Base-by-base conservation (phyloP, 192 early-diverging fungal genomes). In the Mortierella antarctica region DNA sequence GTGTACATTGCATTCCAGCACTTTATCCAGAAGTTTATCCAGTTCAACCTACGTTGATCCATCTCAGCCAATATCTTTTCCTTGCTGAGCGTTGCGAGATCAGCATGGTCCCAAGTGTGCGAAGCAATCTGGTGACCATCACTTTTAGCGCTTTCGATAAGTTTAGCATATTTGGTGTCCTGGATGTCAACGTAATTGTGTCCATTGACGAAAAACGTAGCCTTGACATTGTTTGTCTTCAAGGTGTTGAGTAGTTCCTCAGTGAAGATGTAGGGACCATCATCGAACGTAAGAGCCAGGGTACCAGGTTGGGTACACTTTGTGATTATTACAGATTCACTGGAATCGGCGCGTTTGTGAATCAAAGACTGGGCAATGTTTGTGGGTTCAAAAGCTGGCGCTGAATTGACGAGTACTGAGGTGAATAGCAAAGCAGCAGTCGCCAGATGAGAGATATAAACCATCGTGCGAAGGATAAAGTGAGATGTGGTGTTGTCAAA, bases 211-310 rank as follows among this genome's bases (percentile, higher is more conserved):
- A 79, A 79, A 31, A 79, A 79, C 0, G 76, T 79, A n/a, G 57
- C 76, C 65, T 79, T 79, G 50, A 65, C 48, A 15, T 51, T 18
- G 40, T 42, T 60, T 15, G 13, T 42, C 14, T 65, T 42, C 46
- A 79, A 54, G 42, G 57, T 54, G 12, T 71, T 64, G 1, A 79
- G 49, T 15, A 79, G 45, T 0, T 59, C 45, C 44, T 55, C 5
- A 1, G 76, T 79, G 5, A 7, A 54, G 6, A 20, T 53, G 21
- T 51, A 23, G 18, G 89, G 87, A 1, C 89, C 89, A 63, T 90
- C 92, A 63, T 93, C 92, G 64, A 88, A 91, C 2, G 90, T 91
- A 56, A 91, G 70, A 8, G 90, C 88, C 52, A 88, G 84, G 4
- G 70, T 56, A 15, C 82, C 74, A 17, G 75, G 62, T 1, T 63